Base-by-base conservation (phyloP, 1,284 basidiomycete genomes). In the Neolentinus lepideus region DNA sequence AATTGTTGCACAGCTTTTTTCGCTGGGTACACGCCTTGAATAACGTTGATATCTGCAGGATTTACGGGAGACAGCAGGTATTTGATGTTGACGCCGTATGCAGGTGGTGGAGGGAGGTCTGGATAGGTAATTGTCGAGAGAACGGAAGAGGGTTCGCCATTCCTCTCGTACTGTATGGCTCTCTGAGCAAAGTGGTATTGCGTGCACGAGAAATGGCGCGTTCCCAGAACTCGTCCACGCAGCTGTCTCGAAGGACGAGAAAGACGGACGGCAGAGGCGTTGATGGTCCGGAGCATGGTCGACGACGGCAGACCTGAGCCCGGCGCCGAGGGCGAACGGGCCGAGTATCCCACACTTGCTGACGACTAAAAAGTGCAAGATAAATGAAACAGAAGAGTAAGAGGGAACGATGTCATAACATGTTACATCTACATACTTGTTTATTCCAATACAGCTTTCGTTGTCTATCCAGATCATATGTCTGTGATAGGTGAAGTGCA, bases 61-160 rank as follows among this genome's bases (percentile, higher is more conserved):
- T 92, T 92, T 55, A 92, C 80, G 3, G 90, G 88, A 1, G 87
- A 78, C n/a, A 90, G 76, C n/a, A 85, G 69, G 65, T 87, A 84
- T 59, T 76, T 77, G 62, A 93, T 66, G 63, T 88, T 87, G 36
- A 86, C 68, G 3, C 84, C 78, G 51, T 75, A 71, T 9, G 79
- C 72, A 12, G 74, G 63, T 1, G 87, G 84, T 0, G 77, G 64
- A 12, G 81, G 72, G 2, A 88, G 73, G 1, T 74, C 58, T 0
- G 79, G 78, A 62, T 81, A 84, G 2, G 78, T 77, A 45, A 79
- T 59, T 1, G 76, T 74, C 9, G 69, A 69, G 51, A 92, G 72
- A 31, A 89, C 86, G 22, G 78, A 65, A 11, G 75, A 60, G 1
- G 88, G 85, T 52, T 80, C 71, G 31, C 90, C 89, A 58, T 76